Base-by-base conservation (phyloP, 2,329 filamentous ascomycete genomes). In the Diaporthe eres region DNA sequence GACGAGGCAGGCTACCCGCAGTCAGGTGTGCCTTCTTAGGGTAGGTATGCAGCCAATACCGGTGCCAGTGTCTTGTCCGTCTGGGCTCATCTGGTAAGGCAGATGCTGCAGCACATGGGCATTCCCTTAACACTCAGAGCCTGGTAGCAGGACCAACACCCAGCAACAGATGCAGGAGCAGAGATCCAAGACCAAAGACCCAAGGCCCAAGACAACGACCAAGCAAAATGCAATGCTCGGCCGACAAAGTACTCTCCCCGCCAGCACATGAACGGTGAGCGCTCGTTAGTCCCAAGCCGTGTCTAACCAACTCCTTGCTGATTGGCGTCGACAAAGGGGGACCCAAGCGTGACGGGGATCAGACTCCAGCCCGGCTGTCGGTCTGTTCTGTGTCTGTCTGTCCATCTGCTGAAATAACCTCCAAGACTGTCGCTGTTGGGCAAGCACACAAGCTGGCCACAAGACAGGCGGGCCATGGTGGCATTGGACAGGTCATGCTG, bases 361-460 rank as follows among this genome's bases (percentile, higher is more conserved):
- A 28, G 53, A 34, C 28, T 57, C 53, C 53, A 57, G 8, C 12
- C 25, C 25, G 49, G 22, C 19, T 28, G 53, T 25, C 53, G 25
- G 49, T 28, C 51, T 34, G 53, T 34, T 31, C 4, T 13, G 12
- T 55, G 53, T 31, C 13, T 25, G 53, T 31, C 25, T 4, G 28
- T 57, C 25, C 28, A 2, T 25, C 31, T 15, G 7, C 37, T 17
- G 42, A 49, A 49, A 39, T 37, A 47, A 51, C 47, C 19, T 37
- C 31, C 15, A 47, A 22, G 22, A 15, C 47, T 39, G 8, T 51
- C 47, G 12, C 44, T 15, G 44, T 51, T 17, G 47, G 63, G 34
- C 65, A 42, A 39, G 65, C 65, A 68, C 44, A 53, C 44, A 39
- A 12, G 47, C 65, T 70, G 65, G 49, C 65, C 65, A 70, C 65